These are phyloP conservation scores for Coccomyxa subellipsoidea DNA, from an alignment of 163 green algal species.

Conservation along the genomic window DNA sequence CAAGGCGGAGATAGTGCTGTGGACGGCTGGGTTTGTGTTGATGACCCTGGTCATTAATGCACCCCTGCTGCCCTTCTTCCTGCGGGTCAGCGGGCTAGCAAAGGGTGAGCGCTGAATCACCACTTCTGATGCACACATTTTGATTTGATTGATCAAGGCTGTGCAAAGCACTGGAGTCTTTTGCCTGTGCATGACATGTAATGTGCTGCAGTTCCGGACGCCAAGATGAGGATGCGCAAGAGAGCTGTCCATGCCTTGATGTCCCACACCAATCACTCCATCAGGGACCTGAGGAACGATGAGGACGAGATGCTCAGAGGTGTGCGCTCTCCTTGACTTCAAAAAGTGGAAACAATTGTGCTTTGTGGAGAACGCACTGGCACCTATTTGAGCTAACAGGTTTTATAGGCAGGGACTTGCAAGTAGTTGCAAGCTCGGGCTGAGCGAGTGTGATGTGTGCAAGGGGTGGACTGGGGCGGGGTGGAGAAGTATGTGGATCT, in stretches of 20 bases:
- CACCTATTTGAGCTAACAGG: too few species aligned
- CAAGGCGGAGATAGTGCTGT: conserved; percentile 67
- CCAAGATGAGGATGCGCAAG: conserved; percentile 21
- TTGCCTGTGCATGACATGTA: not conserved
- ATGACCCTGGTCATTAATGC: conserved; percentile 87
- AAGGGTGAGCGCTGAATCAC: conserved; percentile 4
- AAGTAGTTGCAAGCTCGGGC: too few species aligned
- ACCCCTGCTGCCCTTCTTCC: conserved; percentile 41
- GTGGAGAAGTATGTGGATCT: conserved; percentile 47
- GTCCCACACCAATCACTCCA: conserved; percentile 42
- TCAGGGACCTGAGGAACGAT: conserved; percentile 47
- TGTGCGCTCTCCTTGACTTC: not conserved
- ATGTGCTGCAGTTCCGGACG: conserved; percentile 14
- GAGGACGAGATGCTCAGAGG: conserved; percentile 70
- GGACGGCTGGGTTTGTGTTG: conserved; percentile 80
- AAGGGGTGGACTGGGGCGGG: conserved; percentile 59
- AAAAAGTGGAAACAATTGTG: too few species aligned
- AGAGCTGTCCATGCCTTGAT: conserved; percentile 44
- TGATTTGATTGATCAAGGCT: too few species aligned
- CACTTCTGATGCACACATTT: not conserved
- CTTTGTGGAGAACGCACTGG: too few species aligned
- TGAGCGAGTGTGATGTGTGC: not conserved
- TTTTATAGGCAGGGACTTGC: too few species aligned
- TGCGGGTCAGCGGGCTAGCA: conserved; percentile 25
- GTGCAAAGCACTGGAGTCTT: too few species aligned